Base-by-base conservation (phyloP, 768 basidiomycete genomes). In the Boletellus ananas region DNA sequence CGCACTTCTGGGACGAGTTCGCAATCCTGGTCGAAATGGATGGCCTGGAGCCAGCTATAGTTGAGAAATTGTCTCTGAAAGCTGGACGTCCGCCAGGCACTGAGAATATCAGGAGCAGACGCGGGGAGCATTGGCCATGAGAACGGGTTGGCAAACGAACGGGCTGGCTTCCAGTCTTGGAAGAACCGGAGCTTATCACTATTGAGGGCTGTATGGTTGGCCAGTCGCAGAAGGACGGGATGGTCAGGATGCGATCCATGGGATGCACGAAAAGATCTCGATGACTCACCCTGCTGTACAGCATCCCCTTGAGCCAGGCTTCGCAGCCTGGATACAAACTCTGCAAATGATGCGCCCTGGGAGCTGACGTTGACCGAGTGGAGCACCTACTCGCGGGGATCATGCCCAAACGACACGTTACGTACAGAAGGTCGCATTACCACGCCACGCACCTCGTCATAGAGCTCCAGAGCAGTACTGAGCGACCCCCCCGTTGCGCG, bases 91-190 rank as follows among this genome's bases (percentile, higher is more conserved):
- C 52, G 54, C 66, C 66, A 67, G 3, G 58, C 17, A 3, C 43
- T 55, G 38, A 69, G 53, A n/a, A 68, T 62, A 13, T 68, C 66
- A 14, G 60, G 57, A 7, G 66, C 58, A 17, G 27, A 53, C 0
- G 37, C 0, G 3, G 66, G 66, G 2, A 69, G 60, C 63, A 70
- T 64, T 0, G 66, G 66, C 66, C 68, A 67, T 9, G 56, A 60
- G 49, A 68, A 70, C 0, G 66, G 66, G 31, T 64, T 68, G 1
- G 68, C 61, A 14, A 70, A 69, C 36, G 68, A 49, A 13, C 66
- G 59, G 3, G 66, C 56, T 3, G 56, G 63, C 39, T 68, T 68
- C 66, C 66, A 68, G 33, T 49, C 45, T 34, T 68, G 66, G 54
- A 67, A 67, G 51, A 69, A 67, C 10, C 52, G 61, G 16, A 67